Conservation (phyloP, 441 rosid species). For the Brassica hybrid region DNA sequence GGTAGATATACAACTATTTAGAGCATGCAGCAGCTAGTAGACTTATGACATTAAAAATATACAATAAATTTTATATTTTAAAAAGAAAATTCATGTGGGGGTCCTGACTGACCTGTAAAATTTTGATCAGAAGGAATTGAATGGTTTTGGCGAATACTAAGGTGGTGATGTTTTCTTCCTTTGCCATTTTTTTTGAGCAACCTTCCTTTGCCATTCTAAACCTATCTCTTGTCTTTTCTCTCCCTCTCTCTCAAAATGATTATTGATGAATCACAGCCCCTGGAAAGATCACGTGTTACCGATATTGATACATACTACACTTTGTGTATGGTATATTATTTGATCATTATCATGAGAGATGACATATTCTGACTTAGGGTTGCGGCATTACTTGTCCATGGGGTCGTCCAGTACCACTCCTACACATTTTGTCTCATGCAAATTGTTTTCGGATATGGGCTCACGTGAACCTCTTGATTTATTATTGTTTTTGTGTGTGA, state of each 20-base stretch:
- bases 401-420: slow-evolving; percentile 50
- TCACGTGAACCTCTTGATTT: slow-evolving; percentile 65
- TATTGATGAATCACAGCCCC: slow-evolving; percentile 22
- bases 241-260: slow-evolving; percentile 8
- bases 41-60: neutral
- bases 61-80: neutral
- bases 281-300: slow-evolving; percentile 24
- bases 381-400: slow-evolving; percentile 45
- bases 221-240: slow-evolving; percentile 32
- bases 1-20: neutral
- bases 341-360: slow-evolving; percentile 31
- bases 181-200: slow-evolving; percentile 14
- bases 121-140: slow-evolving; percentile 29
- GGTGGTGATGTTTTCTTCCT: slow-evolving; percentile 41
- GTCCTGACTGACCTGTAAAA: slow-evolving; percentile 36
- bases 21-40: neutral
- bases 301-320: neutral
- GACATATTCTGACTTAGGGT: slow-evolving; percentile 8
- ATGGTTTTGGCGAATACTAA: slow-evolving; percentile 39
- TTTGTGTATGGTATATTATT: neutral
- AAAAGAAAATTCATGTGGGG: slow-evolving; percentile 12
- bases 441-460: slow-evolving; percentile 33
- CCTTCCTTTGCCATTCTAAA: slow-evolving; percentile 32
- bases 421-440: slow-evolving; percentile 47
- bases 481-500: neutral